Conservation (phyloP, 202 grass and related monocot genomes). For the Carex arenaria region DNA sequence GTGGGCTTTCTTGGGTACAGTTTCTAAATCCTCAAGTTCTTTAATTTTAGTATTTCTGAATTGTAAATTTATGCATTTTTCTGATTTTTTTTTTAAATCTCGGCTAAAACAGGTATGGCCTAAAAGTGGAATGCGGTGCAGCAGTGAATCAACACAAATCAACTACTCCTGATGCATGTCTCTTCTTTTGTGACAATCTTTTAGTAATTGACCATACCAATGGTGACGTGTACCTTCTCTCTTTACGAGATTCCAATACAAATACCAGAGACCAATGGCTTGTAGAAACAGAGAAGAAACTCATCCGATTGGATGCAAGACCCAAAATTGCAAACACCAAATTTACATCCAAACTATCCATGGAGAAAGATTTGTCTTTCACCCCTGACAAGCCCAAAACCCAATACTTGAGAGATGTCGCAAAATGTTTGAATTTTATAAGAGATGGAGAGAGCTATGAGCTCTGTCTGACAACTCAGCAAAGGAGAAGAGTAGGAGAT, state of each 20-base stretch:
- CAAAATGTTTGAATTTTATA: conserved; percentile 66
- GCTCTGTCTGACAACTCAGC: conserved; percentile 88
- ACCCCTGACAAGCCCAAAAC: conserved; percentile 67
- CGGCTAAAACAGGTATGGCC: conserved; percentile 58
- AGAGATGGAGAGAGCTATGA: conserved; percentile 92
- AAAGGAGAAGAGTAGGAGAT: conserved; percentile 50
- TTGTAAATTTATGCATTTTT: neutral
- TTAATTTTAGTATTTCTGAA: neutral
- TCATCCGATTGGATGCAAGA: conserved; percentile 45
- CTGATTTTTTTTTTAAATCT: neutral
- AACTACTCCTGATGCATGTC: conserved; percentile 85
- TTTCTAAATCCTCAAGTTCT: neutral
- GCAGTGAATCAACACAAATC: conserved; percentile 73
- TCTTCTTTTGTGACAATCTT: conserved; percentile 84
- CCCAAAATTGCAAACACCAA: conserved; percentile 19
- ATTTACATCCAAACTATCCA: conserved; percentile 25
- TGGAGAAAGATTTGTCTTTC: conserved; percentile 45
- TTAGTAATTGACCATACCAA: conserved; percentile 67
- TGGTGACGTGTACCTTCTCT: conserved; percentile 81
- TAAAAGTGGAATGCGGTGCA: conserved; percentile 93
- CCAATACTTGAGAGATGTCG: conserved; percentile 74
- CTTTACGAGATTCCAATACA: conserved; percentile 38
- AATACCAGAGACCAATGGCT: conserved; percentile 47
- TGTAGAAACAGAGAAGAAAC: conserved; percentile 66
- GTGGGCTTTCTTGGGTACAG: conserved; percentile 91